Percentiles rank a stretch among this genome's conserved stretches.
phyloP scores from a whole-genome alignment of 2,329 filamentous ascomycete species.

The Paraconiothyrium sp. region DNA sequence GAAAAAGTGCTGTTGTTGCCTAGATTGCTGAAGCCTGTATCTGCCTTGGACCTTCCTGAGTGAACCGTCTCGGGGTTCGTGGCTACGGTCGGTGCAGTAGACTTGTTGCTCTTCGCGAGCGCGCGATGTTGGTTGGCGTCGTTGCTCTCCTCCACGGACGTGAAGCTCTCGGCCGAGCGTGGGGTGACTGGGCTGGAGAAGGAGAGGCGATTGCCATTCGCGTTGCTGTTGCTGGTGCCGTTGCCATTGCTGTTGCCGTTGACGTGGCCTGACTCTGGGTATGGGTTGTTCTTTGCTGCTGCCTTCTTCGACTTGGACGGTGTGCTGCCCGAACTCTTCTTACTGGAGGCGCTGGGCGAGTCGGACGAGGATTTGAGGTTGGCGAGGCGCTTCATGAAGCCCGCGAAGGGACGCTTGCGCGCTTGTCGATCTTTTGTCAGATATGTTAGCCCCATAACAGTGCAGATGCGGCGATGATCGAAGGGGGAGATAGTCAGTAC shows the following conservation, averaged over 20 bases:
- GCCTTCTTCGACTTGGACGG: slow-evolving; percentile 65
- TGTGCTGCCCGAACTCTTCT: slow-evolving; percentile 47
- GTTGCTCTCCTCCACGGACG: slow-evolving; percentile 66
- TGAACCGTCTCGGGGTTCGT: slow-evolving; percentile 80
- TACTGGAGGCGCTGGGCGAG: slow-evolving; percentile 51
- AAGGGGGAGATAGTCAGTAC: slow-evolving; percentile 6
- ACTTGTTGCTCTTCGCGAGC: slow-evolving; percentile 72
- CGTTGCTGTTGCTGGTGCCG: slow-evolving; percentile 51
- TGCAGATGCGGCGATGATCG: slow-evolving; percentile 9
- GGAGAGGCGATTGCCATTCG: slow-evolving; percentile 52
- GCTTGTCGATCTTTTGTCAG: slow-evolving; percentile 70
- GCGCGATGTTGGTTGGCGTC: slow-evolving; percentile 58
- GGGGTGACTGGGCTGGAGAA: slow-evolving; percentile 59
- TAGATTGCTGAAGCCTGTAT: slow-evolving; percentile 72
- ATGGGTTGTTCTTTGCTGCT: slow-evolving; percentile 85
- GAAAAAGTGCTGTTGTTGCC: slow-evolving; percentile 82
- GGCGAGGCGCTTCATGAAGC: slow-evolving; percentile 92
- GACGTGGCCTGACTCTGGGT: slow-evolving; percentile 78
- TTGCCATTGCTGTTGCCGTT: slow-evolving; percentile 61
- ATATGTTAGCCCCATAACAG: slow-evolving; percentile 33
- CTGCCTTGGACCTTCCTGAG: slow-evolving; percentile 83
- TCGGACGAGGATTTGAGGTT: slow-evolving; percentile 82
- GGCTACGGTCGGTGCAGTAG: slow-evolving; percentile 80
- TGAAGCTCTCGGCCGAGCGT: slow-evolving; percentile 59
- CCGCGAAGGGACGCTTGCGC: slow-evolving; percentile 86